Percentiles rank a stretch among this genome's conserved stretches.
Evolutionary conservation across 352 stramenopile species (phyloP).

Genomic region (Globisporangium takayamanum): DNA sequence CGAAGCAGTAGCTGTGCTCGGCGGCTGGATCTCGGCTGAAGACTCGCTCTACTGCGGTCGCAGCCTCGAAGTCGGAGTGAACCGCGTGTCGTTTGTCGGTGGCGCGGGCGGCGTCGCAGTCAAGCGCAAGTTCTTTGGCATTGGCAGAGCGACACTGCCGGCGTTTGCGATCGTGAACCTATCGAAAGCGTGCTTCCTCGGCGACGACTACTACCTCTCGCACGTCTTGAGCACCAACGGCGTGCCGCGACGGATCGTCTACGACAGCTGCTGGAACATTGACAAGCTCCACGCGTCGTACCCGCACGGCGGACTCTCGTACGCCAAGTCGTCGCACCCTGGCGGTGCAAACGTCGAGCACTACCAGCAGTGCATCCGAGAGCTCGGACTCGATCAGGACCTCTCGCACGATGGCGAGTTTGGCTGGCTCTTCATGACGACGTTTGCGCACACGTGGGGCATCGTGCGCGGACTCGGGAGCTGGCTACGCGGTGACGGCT

Average conservation of each 20-base stretch:
- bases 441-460: conserved; percentile 35
- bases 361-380: conserved; percentile 50
- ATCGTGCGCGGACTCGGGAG: conserved; percentile 20
- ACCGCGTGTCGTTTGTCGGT: conserved; percentile 49
- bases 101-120: conserved; percentile 42
- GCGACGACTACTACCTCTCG: conserved; percentile 51
- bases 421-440: conserved; percentile 26
- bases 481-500: conserved; percentile 19
- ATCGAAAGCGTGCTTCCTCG: conserved; percentile 41
- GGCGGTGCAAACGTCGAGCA: conserved; percentile 53
- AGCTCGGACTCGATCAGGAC: conserved; percentile 36
- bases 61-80: conserved; percentile 38
- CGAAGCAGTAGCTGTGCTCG: conserved; percentile 40
- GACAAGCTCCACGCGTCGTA: conserved; percentile 19
- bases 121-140: conserved; percentile 41
- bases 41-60: conserved; percentile 45
- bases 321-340: conserved; percentile 24
- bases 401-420: conserved; percentile 46
- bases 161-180: conserved; percentile 37
- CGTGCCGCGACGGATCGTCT: conserved; percentile 35
- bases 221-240: conserved; percentile 34
- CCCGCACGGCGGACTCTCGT: conserved; percentile 25
- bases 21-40: conserved; percentile 44
- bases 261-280: conserved; percentile 50
- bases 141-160: conserved; percentile 20